Percentiles rank a stretch among this genome's conserved stretches.
These are phyloP conservation scores for Elongisporangium senticosum DNA, from an alignment of 352 stramenopile species.

Conservation along the genomic window DNA sequence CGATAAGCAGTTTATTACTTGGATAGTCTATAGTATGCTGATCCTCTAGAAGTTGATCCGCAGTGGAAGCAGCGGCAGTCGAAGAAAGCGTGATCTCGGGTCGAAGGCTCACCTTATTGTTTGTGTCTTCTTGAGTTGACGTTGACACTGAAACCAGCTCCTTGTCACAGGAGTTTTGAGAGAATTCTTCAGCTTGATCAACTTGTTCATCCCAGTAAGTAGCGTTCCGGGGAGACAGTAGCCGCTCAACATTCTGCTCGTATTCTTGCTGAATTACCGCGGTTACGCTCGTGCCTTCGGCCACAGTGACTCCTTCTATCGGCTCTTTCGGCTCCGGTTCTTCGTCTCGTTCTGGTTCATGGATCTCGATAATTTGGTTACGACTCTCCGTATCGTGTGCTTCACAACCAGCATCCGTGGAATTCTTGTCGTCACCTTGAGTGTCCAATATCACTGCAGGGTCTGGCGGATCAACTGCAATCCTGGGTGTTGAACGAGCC, in stretches of 20 bases:
- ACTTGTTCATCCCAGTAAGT: not conserved
- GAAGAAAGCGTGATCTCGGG: not conserved
- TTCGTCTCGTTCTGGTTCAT: not conserved
- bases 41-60: not conserved
- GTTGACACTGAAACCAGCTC: too few relatives aligned
- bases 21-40: not conserved
- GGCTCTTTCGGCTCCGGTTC: not conserved
- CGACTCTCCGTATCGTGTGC: not conserved
- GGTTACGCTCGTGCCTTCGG: not conserved
- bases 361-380: not conserved
- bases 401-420: not conserved
- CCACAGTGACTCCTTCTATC: not conserved
- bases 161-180: not conserved
- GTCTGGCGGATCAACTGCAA: not conserved
- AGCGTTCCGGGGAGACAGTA: not conserved
- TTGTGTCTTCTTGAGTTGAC: not conserved
- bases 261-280: not conserved
- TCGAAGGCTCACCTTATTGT: not conserved
- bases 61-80: too few relatives aligned
- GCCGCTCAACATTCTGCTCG: not conserved
- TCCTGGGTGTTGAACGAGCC: not conserved
- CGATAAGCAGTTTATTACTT: not conserved
- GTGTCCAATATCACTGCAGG: not conserved
- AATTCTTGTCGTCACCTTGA: not conserved
- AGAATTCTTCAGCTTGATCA: not conserved